Evolutionary conservation across 495 filamentous ascomycete species (phyloP), one percentile per base, ranked within the genome.

Genomic region (Neurospora terricola): DNA sequence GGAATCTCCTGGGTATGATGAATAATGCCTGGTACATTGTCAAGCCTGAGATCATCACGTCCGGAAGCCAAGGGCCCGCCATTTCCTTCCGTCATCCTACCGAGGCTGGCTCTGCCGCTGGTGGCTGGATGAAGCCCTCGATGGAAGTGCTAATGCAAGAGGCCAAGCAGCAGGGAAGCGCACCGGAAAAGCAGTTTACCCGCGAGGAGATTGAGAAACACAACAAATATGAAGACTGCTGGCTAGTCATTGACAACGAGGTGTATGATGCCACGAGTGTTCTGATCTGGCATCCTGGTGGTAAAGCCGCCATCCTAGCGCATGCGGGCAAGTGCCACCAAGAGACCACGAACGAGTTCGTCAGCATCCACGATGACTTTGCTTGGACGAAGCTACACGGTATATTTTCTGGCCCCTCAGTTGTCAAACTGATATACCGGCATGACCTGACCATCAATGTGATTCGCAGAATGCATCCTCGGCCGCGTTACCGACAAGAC

Each of bases 251-350:
- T 40, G 87, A 91, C 82, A 87, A 89, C 74, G 90, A 89, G 75
- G 90, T 89, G 73, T 93, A 92, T 81, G 91, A 93, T 76, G 89
- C 92, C 72, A 90, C 90, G 4, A 87, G 89, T 66, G 92, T 93
- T 76, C 81, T 92, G 54, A 86, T 89, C 80, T 88, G 89, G 75
- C 91, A 93, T 76, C 90, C 90, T 18, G 90, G 91, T 71, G 91
- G 91, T 69, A 83, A 85, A 36, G 87, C 91, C 36, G 38, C 73
- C 38, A 74, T 74, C 21, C 30, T 74, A 23, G 62, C 70, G 10
- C 73, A 74, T 16, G 70, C 73, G 0, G 73, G 73, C 8, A 72
- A 74, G 36, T 74, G 73, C 62, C 73, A 72, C 38, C 18, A 69
- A n/a, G 54, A 30, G 4, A 74, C 73, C 5, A 74, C 73, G 5